A percentile compares a stretch with the other conserved stretches of the same genome.
These are phyloP conservation scores for Hymenoscyphus fraxineus DNA, from an alignment of 2,329 filamentous ascomycete species.

Conservation along the genomic window DNA sequence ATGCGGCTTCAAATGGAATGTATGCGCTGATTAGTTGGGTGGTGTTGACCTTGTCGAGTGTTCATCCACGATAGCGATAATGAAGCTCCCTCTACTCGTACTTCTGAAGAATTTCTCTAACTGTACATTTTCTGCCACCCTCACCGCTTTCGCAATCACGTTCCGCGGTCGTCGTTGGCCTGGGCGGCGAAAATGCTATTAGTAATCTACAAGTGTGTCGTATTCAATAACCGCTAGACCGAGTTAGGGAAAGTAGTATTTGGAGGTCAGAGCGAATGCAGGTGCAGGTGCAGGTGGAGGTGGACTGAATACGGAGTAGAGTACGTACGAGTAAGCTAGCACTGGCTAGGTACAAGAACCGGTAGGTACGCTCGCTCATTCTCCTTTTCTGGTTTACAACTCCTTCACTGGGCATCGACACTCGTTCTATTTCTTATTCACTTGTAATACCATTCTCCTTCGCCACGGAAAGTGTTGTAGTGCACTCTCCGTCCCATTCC, in stretches of 20 bases:
- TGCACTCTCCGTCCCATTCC: not conserved
- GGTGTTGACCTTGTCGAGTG: conserved; percentile 1
- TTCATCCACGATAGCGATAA: not conserved
- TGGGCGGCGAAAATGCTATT: conserved; percentile 3
- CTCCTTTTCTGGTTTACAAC: conserved; percentile 7
- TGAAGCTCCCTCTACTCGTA: not conserved
- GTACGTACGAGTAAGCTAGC: no score
- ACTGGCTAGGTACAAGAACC: no score
- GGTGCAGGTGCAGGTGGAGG: no score
- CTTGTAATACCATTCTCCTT: not conserved
- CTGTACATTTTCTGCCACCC: conserved; percentile 6
- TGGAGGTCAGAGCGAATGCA: conserved; percentile 14
- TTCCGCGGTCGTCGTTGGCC: not conserved
- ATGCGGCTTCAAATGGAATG: not conserved
- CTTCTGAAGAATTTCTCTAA: conserved; percentile 1
- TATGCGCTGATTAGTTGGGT: not conserved
- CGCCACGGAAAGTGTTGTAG: no score
- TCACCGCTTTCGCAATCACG: conserved; percentile 3
- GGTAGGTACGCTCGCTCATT: not conserved
- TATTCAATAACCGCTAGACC: not conserved
- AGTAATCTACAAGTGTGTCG: not conserved
- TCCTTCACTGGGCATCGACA: not conserved
- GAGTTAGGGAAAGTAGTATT: not conserved
- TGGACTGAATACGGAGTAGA: no score
- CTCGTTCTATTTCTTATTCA: not conserved